Evolutionary conservation across 2,329 filamentous ascomycete genomes (phyloP).

Genomic region (Zarea fungicola): DNA sequence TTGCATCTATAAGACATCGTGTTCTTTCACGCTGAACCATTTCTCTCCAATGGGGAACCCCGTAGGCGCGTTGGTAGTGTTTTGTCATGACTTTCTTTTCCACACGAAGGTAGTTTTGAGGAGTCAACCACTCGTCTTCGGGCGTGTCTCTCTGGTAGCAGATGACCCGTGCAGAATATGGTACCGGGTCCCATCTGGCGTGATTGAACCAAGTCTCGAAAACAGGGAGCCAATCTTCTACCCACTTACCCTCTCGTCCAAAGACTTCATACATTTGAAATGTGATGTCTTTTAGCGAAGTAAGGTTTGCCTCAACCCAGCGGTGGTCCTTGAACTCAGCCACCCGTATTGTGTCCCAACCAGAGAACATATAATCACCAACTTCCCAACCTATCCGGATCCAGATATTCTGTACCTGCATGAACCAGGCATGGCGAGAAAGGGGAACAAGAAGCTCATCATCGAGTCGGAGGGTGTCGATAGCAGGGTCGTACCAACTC

Average conservation of each 20-base stretch:
- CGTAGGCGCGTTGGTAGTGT: not conserved
- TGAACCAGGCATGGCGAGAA: not conserved
- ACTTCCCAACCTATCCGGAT: not conserved
- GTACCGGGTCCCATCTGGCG: not conserved
- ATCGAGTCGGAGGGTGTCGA: not conserved
- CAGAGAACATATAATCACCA: not conserved
- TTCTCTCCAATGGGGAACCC: not conserved
- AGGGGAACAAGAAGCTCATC: not conserved
- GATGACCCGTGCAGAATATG: not conserved
- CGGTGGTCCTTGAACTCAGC: not conserved
- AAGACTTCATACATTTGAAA: not conserved
- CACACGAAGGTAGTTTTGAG: not conserved
- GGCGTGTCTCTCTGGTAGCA: not conserved
- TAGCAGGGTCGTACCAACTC: not conserved
- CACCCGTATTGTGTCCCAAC: too few species aligned
- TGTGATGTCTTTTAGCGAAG: not conserved
- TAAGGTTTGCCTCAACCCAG: not conserved
- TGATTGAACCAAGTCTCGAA: not conserved
- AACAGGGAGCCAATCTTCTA: not conserved
- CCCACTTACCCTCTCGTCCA: not conserved
- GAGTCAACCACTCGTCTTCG: not conserved
- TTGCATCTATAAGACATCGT: not conserved
- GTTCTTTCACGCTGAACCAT: not conserved
- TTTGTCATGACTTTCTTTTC: not conserved
- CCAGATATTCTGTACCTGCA: not conserved